Base-by-base conservation (phyloP, 2,329 filamentous ascomycete genomes). In the Claviceps paspali region DNA sequence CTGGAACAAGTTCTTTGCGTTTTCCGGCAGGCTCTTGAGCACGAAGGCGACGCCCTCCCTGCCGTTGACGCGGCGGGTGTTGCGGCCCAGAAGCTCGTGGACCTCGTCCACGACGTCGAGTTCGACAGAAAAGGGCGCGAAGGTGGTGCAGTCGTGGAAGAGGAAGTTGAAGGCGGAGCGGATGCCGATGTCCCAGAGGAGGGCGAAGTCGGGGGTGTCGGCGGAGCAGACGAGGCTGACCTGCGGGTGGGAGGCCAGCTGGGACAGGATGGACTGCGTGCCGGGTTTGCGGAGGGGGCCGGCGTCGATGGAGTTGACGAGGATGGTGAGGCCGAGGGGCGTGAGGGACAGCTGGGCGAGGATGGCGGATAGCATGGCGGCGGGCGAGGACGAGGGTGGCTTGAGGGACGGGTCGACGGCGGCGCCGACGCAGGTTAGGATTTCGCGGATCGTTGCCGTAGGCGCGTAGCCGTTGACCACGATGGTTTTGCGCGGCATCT, bases 121-220 rank as follows among this genome's bases (percentile, higher is more conserved):
- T 54, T 94, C 86, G 3, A 70, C 55, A 9, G 69, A 65, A 48
- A 82, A 84, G 1, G 83, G 70, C 1, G 73, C 67, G 52, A 94
- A 95, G 0, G 91, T 96, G 1, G 91, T 96, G 50, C 81, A 81
- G 61, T 98, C 87, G 61, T 98, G 91, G 59, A 92, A 95, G 21
- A 85, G 64, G 47, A 95, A 87, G 54, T 82, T 82, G 59, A 87
- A 84, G 21, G 82, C 74, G 12, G 84, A 79, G 33, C 82, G 79
- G n/a, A 87, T 68, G 38, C 78, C 79, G 37, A 83, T 79, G 58
- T 95, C 86, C 87, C 88, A 98, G 35, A 96, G 69, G 1, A 95
- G 61, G 1, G 84, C 65, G 51, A 94, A 94, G 49, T 82, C 84
- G 6, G 87, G 85, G 7, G 84, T 86, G 59, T 96, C 88, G 39